Evolutionary conservation across 768 basidiomycete genomes (phyloP).

Genomic region (Panellus pusillus): DNA sequence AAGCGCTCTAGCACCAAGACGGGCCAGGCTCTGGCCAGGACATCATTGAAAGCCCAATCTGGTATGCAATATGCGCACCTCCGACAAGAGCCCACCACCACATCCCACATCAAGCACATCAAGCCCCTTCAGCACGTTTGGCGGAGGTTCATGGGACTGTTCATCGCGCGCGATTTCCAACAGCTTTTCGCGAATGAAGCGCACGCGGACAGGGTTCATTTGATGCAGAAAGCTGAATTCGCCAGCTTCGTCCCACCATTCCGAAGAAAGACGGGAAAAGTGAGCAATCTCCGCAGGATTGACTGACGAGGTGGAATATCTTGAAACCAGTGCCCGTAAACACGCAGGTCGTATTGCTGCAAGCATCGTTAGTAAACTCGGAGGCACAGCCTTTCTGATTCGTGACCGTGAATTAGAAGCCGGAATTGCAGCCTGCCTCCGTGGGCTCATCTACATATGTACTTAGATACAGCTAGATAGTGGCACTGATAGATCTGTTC

Average conservation of each 20-base stretch:
- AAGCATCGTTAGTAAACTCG: no score
- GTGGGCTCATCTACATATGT: no score
- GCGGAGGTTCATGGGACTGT: conserved; percentile 33
- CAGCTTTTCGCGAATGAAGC: conserved; percentile 79
- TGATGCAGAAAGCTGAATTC: conserved; percentile 86
- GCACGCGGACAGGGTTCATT: conserved; percentile 91
- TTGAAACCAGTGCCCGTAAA: neutral
- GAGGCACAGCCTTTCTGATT: no score
- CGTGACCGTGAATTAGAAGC: no score
- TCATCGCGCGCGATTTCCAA: conserved; percentile 62
- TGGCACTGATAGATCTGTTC: no score
- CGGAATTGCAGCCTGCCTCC: no score
- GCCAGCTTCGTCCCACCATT: conserved; percentile 95
- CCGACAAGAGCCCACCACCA: conserved; percentile 90
- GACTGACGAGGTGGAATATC: conserved; percentile 45
- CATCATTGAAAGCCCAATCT: neutral
- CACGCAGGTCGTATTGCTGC: no score
- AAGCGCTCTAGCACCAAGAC: conserved; percentile 83
- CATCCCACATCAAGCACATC: conserved; percentile 83
- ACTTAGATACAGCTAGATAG: no score
- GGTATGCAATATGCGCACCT: conserved; percentile 49
- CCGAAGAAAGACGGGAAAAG: conserved; percentile 84
- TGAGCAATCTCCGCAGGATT: conserved; percentile 83
- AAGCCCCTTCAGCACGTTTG: conserved; percentile 56
- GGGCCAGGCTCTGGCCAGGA: conserved; percentile 67